These are phyloP conservation scores for Basidiobolus meristosporus DNA, from an alignment of 371 early-diverging fungal species.

Conservation along the genomic window DNA sequence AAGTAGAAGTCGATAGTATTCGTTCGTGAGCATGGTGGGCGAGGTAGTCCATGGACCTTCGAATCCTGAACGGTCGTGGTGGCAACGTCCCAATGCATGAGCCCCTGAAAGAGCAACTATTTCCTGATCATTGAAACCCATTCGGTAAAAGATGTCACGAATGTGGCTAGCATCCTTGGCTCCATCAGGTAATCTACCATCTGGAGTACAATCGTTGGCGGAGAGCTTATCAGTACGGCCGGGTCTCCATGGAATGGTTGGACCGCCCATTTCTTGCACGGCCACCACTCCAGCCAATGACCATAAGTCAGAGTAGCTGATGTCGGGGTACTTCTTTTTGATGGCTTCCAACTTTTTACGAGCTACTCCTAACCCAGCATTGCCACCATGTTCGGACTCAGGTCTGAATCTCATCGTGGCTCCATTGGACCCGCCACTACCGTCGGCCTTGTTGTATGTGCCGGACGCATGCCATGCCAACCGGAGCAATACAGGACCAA, in stretches of 20 bases:
- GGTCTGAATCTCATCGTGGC: conserved; percentile 74
- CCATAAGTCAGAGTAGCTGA: conserved; percentile 86
- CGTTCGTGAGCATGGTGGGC: conserved; percentile 77
- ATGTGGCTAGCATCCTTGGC: conserved; percentile 48
- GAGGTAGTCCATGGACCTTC: conserved; percentile 80
- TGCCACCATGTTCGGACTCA: conserved; percentile 65
- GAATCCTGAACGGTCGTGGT: conserved; percentile 71
- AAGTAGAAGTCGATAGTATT: conserved; percentile 59
- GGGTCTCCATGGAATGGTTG: conserved; percentile 69
- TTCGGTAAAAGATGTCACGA: conserved; percentile 75
- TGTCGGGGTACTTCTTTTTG: conserved; percentile 64
- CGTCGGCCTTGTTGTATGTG: conserved; percentile 59
- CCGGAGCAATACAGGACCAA: conserved; percentile 76
- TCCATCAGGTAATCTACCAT: conserved; percentile 88
- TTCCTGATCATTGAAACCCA: conserved; percentile 93
- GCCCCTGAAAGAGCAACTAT: conserved; percentile 85
- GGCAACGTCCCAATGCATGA: conserved; percentile 92
- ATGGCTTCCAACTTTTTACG: conserved; percentile 63
- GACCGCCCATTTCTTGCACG: conserved; percentile 80
- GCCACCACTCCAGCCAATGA: conserved; percentile 81
- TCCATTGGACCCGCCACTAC: conserved; percentile 80
- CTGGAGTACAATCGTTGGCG: conserved; percentile 39
- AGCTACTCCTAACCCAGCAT: conserved; percentile 68
- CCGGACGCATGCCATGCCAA: conserved; percentile 91
- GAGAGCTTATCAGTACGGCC: conserved; percentile 52